Evolutionary conservation across 305 asterid genomes (phyloP), one percentile per base, ranked within the genome.

Genomic region (Andrographis paniculata): DNA sequence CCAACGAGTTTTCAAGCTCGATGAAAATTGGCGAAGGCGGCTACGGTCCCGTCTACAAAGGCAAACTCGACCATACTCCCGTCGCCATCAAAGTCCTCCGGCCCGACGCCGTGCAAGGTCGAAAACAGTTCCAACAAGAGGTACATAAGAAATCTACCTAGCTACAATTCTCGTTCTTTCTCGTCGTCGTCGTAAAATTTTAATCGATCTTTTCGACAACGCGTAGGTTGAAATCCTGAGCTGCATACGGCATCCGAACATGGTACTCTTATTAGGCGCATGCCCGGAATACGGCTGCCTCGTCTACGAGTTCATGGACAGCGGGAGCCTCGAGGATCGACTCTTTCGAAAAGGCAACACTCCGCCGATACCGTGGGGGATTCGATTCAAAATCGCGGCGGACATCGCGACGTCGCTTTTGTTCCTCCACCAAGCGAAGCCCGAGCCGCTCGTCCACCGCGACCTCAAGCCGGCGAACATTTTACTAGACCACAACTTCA

Each of bases 21-120:
- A 60, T 57, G 65, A 86, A 71, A 50, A 63, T 86, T 14, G 96
- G 94, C 1, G 96, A 86, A 75, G 96, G 96, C 36, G 94, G 93
- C 46, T 86, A 86, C 52, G 94, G 96, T n/a, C 96, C 96, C 6
- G 96, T 86, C 50, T 82, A 56, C 46, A 70, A 60, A 63, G 93
- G 71, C 36, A 82, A 62, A 47, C 89, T 87, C 17, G 96, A 82
- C 63, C 87, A 82, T 57, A 86, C 94, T 2, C 73, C 77, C 0
- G 94, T 82, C 22, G 94, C 96, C 41, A 80, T 87, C 52, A 80
- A 82, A 63, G 68, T 76, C 49, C 93, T 86, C 40, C 67, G 93
- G 43, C 56, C 94, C 10, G 93, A 87, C 58, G 94, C 86, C 17
- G 69, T 75, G 20, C 89, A 82, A 47, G 94, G 94, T 45, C 71